Conservation (phyloP, 371 early-diverging fungal species). For the Chytridium lagenaria region DNA sequence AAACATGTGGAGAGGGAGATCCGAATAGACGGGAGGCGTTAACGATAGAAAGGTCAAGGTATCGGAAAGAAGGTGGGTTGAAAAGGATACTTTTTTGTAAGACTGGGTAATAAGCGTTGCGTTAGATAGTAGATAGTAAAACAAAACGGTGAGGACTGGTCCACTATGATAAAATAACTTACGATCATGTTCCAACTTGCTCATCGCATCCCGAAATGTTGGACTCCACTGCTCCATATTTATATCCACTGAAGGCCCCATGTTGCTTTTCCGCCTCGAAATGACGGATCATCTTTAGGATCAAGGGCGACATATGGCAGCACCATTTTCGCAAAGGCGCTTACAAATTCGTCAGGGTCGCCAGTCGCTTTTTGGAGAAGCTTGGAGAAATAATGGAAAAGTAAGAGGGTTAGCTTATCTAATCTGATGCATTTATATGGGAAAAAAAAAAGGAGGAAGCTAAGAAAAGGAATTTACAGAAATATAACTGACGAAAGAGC, state of each 20-base stretch:
- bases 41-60: slow-evolving; percentile 11
- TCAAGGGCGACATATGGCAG: slow-evolving; percentile 12
- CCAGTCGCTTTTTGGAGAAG: neutral
- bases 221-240: slow-evolving; percentile 1
- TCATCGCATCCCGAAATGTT: neutral
- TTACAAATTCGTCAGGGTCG: slow-evolving; percentile 7
- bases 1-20: neutral
- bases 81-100: slow-evolving; percentile 10
- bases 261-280: slow-evolving; percentile 10
- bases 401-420: too few species aligned
- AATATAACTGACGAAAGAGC: neutral
- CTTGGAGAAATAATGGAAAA: too few species aligned
- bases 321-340: slow-evolving; percentile 9
- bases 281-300: slow-evolving; percentile 1
- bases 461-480: neutral
- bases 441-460: too few species aligned
- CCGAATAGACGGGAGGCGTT: slow-evolving; percentile 1
- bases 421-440: too few species aligned
- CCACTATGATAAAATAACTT: too few species aligned
- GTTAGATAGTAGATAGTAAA: neutral
- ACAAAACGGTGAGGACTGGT: too few species aligned
- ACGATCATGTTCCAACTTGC: slow-evolving; percentile 1
- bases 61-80: slow-evolving; percentile 21
- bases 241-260: slow-evolving; percentile 18
- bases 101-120: neutral